These are phyloP conservation scores for Arachis hypogaea DNA, from an alignment of 306 rosid species.

Conservation along the genomic window DNA sequence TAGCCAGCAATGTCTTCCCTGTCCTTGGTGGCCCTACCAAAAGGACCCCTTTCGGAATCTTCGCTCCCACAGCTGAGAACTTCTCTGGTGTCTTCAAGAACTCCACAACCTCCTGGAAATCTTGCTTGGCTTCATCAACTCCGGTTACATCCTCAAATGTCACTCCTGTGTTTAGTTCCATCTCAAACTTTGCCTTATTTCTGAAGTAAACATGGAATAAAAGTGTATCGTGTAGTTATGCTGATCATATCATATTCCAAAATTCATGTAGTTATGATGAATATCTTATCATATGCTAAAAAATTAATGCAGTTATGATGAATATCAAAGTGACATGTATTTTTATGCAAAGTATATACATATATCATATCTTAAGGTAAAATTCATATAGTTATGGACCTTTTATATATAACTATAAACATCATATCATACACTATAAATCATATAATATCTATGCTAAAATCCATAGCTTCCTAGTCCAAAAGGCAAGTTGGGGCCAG, in stretches of 20 bases:
- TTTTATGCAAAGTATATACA: too few species aligned
- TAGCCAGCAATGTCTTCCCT: conserved; percentile 78
- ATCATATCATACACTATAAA: neutral
- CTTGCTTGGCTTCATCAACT: conserved; percentile 88
- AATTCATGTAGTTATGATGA: neutral
- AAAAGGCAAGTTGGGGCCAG: conserved; percentile 79
- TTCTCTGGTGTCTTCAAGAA: conserved; percentile 78
- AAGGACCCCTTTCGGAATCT: conserved; percentile 77
- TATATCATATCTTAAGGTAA: too few species aligned
- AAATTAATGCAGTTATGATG: too few species aligned
- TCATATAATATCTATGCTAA: neutral
- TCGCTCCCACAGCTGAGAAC: conserved; percentile 77
- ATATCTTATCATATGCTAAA: neutral
- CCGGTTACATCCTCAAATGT: conserved; percentile 86
- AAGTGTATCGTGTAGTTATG: conserved; percentile 13
- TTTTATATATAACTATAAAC: too few species aligned
- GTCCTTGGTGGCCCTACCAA: conserved; percentile 81
- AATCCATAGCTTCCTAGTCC: conserved; percentile 70
- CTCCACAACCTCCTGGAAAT: conserved; percentile 78
- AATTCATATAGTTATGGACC: neutral
- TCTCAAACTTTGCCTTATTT: conserved; percentile 74
- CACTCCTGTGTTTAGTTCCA: conserved; percentile 87
- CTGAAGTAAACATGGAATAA: conserved; percentile 37
- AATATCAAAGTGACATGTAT: too few species aligned
- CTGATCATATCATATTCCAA: neutral